Evolutionary conservation across 2,329 filamentous ascomycete genomes (phyloP), one percentile per base, ranked within the genome.

Genomic region (Penicillium sp.): DNA sequence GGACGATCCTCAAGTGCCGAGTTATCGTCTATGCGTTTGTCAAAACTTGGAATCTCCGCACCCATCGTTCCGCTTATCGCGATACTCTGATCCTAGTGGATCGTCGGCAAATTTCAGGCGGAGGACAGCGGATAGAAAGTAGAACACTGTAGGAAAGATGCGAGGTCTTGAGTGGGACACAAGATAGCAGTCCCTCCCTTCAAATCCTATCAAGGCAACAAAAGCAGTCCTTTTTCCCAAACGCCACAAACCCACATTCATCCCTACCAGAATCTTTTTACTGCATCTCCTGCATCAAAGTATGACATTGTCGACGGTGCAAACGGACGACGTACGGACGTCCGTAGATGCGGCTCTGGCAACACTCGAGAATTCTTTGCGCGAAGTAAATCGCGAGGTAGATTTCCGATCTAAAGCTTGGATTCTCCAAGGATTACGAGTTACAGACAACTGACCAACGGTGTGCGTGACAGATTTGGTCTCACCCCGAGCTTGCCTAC

Each of bases 401-500:
- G 28, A 13, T 47, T 18, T 31, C 10, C n/a, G 18, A 38, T 44
- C 9, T 9, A 39, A 39, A 13, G 36, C 36, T 12, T 9, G 5
- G 6, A 16, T 12, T 6, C 6, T 38, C 12, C 3, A 13, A 8
- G 18, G 18, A 10, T 39, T 13, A 2, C 12, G 4, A 4, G 6
- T 21, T 39, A 18, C 16, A 23, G 36, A 21, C 18, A 9, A 18
- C 12, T 39, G 18, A 39, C 4, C 16, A 4, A 10, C 15, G n/a
- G 9, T 18, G 18, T 21, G 16, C 18, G 21, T 39, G 16, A 13
- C 42, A 75, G 72, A 77, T 78, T 47, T 73, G 71, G 61, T 68
- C 70, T n/a, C 71, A 82, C 51, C 81, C 81, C 0, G 81, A 84
- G 61, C 66, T 79, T 0, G 76, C 72, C 2, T 83, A 77, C 60